These are phyloP conservation scores for Theobroma grandiflorum DNA, from an alignment of 441 rosid genomes.

Conservation along the genomic window DNA sequence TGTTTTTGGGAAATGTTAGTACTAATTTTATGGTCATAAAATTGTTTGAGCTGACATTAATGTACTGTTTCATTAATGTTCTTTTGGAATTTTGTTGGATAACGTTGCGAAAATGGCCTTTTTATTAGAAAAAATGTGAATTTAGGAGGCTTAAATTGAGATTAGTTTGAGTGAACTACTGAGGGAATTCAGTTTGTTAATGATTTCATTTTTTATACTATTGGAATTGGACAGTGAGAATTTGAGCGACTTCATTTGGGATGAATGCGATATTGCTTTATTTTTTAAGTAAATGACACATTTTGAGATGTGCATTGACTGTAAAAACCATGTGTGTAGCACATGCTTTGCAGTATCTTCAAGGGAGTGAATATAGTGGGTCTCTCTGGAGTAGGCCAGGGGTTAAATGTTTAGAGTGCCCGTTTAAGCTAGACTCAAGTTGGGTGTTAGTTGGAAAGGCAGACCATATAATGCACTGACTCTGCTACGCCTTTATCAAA, in stretches of 20 bases:
- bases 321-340: neutral
- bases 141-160: neutral
- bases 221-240: neutral
- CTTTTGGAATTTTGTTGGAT: neutral
- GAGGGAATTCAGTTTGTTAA: slow-evolving; percentile 6
- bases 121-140: neutral
- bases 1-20: neutral
- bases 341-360: neutral
- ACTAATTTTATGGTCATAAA: neutral
- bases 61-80: slow-evolving; percentile 16
- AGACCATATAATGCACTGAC: neutral
- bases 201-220: neutral
- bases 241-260: neutral
- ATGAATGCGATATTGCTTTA: neutral
- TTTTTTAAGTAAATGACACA: neutral
- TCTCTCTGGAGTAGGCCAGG: neutral
- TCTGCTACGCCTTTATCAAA: neutral
- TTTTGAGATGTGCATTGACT: neutral
- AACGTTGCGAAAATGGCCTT: neutral
- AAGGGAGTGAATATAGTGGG: neutral
- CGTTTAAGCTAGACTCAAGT: neutral
- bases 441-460: neutral
- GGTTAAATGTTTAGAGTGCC: neutral
- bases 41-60: slow-evolving; percentile 10
- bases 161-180: neutral